Percentiles rank a stretch among this genome's conserved stretches.
Conservation (phyloP, 768 basidiomycete species). For the Podaxis rugospora region DNA sequence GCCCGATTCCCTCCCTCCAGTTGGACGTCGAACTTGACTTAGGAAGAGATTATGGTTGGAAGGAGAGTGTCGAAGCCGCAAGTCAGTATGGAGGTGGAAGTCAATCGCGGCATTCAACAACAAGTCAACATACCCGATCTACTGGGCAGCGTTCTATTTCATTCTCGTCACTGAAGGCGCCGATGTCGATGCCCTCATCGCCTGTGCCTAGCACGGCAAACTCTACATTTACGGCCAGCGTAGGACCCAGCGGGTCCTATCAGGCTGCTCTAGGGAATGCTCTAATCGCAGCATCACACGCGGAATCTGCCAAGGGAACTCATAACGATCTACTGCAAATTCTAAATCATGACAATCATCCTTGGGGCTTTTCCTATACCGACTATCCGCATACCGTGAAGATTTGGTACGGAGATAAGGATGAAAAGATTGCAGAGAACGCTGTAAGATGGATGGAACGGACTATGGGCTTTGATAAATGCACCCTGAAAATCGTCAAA, state of each 20-base stretch:
- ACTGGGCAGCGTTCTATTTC: constrained; percentile 72
- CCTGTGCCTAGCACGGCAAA: constrained; percentile 43
- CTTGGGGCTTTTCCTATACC: constrained; percentile 88
- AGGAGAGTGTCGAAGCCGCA: constrained; percentile 22
- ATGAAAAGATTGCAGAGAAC: constrained; percentile 90
- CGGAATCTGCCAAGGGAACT: constrained; percentile 88
- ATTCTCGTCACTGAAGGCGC: constrained; percentile 47
- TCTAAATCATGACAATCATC: constrained; percentile 81
- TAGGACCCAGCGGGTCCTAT: constrained; percentile 33
- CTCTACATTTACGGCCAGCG: constrained; percentile 28
- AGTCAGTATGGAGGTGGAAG: constrained; percentile 11
- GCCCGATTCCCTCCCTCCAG: constrained; percentile 49
- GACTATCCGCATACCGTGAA: constrained; percentile 72
- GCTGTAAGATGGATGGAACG: constrained; percentile 92
- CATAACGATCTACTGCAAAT: constrained; percentile 91
- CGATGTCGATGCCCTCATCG: constrained; percentile 43
- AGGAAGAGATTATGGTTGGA: constrained; percentile 45
- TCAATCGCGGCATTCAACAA: constrained; percentile 25
- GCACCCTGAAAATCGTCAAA: constrained; percentile 75
- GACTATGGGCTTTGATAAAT: constrained; percentile 70
- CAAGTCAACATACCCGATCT: constrained; percentile 36
- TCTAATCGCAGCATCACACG: constrained; percentile 89
- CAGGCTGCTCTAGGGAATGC: constrained; percentile 84
- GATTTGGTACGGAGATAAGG: constrained; percentile 91
- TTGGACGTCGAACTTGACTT: constrained; percentile 57